Base-by-base conservation (phyloP, 73 alveolate species). In the Stentor roeselii region DNA sequence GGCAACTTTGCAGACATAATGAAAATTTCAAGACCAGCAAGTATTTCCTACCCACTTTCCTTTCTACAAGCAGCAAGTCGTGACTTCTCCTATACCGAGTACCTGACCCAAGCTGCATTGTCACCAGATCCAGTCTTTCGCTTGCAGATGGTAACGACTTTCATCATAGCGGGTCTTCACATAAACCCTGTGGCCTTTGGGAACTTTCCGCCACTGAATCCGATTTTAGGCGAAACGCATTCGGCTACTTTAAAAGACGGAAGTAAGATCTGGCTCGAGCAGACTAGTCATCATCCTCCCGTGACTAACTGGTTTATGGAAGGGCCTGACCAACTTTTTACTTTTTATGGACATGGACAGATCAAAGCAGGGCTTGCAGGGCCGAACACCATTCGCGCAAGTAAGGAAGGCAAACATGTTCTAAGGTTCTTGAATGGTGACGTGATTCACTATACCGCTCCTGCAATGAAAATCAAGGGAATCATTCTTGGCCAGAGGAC, bases 271-370 rank as follows among this genome's bases (percentile, higher is more conserved):
- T 94, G 90, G 84, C 90, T 93, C 15, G 99, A 95, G 90, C 98
- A 95, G 78, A 95, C 94, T 11, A 78, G 95, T 15, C 99, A 95
- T 86, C 97, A 90, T 78, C 99, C 99, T 0, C 99, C 99, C 30
- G 89, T 96, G 41, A 83, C 97, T 32, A 83, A 91, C 78, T 95
- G 93, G 91, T 85, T 83, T 0, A 88, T 93, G 32, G 88, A 75
- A 50, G 99, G 99, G 36, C 97, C 97, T 30, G 83, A 93, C 42
- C 21, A 67, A 30, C n/a, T 1, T 67, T 67, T 27, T 67, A 34
- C 34, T 21, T 67, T 21, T 67, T 40, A 67, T 67, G 80, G 80
- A 1, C 1, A 67, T 67, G 87, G 83, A 40, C 95, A 96, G 83
- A 90, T 92, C 88, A 50, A 11, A 11, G 91, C 90, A 6, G 95